Evolutionary conservation across 2,329 filamentous ascomycete species (phyloP).

Genomic region (Alternaria novae-zelandiae): DNA sequence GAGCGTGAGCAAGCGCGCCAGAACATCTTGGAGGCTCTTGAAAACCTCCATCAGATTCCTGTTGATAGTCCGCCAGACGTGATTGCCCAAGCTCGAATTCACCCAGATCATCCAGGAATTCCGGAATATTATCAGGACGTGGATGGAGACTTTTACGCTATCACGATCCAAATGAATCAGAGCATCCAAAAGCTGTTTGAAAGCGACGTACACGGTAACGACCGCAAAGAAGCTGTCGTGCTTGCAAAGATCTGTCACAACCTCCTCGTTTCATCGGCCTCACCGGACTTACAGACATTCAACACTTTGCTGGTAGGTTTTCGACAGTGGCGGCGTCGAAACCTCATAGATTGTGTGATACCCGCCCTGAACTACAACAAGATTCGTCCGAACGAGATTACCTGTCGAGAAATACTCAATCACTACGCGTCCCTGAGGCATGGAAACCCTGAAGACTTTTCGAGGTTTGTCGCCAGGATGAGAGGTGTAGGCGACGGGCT

Average conservation of each 20-base stretch:
- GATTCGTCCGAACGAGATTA: slow-evolving; percentile 55
- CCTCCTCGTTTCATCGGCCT: slow-evolving; percentile 65
- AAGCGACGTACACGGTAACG: slow-evolving; percentile 18
- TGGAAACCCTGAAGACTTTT: slow-evolving; percentile 39
- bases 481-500: slow-evolving; percentile 49
- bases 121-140: slow-evolving; percentile 49
- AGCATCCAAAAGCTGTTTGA: slow-evolving; percentile 33
- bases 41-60: slow-evolving; percentile 14
- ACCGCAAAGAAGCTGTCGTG: slow-evolving; percentile 19
- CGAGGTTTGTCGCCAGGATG: slow-evolving; percentile 50
- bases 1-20: slow-evolving; percentile 10
- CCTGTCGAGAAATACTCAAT: slow-evolving; percentile 49
- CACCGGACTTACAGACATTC: slow-evolving; percentile 72
- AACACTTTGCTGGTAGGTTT: slow-evolving; percentile 75
- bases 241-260: slow-evolving; percentile 63
- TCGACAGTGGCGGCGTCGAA: slow-evolving; percentile 31
- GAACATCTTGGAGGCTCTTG: slow-evolving; percentile 25
- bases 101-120: slow-evolving; percentile 17
- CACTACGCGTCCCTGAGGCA: slow-evolving; percentile 47
- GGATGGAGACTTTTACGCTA: slow-evolving; percentile 43
- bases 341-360: slow-evolving; percentile 40
- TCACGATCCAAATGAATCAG: slow-evolving; percentile 39
- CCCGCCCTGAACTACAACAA: slow-evolving; percentile 43
- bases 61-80: slow-evolving; percentile 20
- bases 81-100: slow-evolving; percentile 11